Evolutionary conservation across 495 filamentous ascomycete species (phyloP).

Genomic region (Trichoderma reesei): DNA sequence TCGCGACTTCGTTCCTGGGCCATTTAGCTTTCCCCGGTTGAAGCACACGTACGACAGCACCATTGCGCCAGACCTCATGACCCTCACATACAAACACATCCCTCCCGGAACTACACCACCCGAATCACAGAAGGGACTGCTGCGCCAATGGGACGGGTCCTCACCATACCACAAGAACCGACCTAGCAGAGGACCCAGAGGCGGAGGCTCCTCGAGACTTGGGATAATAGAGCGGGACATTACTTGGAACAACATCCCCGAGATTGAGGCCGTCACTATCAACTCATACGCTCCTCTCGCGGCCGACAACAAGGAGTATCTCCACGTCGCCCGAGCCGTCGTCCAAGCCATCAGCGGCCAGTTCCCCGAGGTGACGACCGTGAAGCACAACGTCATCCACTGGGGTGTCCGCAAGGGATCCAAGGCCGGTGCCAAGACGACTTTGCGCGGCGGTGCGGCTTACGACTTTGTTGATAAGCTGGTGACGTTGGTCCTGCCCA

Average conservation of each 20-base stretch:
- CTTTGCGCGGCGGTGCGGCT: conserved; percentile 67
- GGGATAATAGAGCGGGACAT: conserved; percentile 66
- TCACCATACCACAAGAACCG: conserved; percentile 92
- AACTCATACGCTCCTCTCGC: conserved; percentile 59
- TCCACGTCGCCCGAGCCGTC: conserved; percentile 74
- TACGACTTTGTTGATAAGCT: conserved; percentile 80
- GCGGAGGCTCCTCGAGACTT: conserved; percentile 44
- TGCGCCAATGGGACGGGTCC: conserved; percentile 79
- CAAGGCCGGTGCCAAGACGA: conserved; percentile 55
- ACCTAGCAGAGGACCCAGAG: conserved; percentile 66
- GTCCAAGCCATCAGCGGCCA: conserved; percentile 79
- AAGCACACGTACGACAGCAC: conserved; percentile 84
- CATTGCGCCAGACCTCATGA: conserved; percentile 81
- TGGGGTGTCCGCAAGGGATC: conserved; percentile 50
- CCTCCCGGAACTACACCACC: conserved; percentile 54
- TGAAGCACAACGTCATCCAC: conserved; percentile 52
- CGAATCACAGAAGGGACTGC: conserved; percentile 47
- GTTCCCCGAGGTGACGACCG: conserved; percentile 57
- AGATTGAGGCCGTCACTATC: conserved; percentile 69
- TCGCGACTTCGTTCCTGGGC: conserved; percentile 82
- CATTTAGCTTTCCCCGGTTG: conserved; percentile 79
- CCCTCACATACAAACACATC: conserved; percentile 72
- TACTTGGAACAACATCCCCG: conserved; percentile 76
- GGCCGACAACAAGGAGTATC: conserved; percentile 49
- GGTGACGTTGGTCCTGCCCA: conserved; percentile 80